Base-by-base conservation (phyloP, 2,329 filamentous ascomycete species). In the Fonsecaea pedrosoi region DNA sequence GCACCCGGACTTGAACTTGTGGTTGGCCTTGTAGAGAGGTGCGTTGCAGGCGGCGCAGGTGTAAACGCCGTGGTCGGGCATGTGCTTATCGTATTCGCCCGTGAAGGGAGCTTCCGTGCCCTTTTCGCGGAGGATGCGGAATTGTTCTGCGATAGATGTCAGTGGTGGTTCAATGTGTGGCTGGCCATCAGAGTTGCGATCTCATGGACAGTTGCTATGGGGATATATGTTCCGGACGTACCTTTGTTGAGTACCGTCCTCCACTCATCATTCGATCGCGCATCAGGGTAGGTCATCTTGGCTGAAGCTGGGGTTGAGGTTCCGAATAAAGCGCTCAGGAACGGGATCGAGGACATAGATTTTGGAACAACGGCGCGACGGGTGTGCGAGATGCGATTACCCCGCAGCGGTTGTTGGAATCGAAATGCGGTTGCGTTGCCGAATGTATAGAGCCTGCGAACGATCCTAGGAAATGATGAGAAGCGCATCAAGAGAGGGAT, bases 1-100 rank as follows among this genome's bases (percentile, higher is more conserved):
- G 80, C 95, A 99, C 50, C 93, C 92, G 18, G 92, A 96, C 79
- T 92, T 92, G 86, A 99, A 99, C 80, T 99, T 99, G 81, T 97
- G 94, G 70, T 86, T 86, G 34, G 95, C 94, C 78, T 89, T 94
- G 86, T 99, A 99, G 18, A 99, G 87, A 4, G 95, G 94, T 7
- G 93, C 86, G 34, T 89, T 79, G 84, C 95, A 99, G 60, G 87
- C 95, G 18, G 91, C 92, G 80, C 95, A 99, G 54, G 85, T 89
- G 82, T 98, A 99, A 62, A 92, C 86, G 65, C 95, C 96, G 4
- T 85, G 76, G 0, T 85, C 79, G 1, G 93, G 89, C 77, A 89
- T 86, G 83, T 97, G 93, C 78, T 94, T 92, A 82, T 99, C 90
- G 78, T 91, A 97, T 78, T 90, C 87, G 75, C 94, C 94, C 5